phyloP scores from a whole-genome alignment of 2,329 filamentous ascomycete genomes.

The Zasmidium citrigriseum region DNA sequence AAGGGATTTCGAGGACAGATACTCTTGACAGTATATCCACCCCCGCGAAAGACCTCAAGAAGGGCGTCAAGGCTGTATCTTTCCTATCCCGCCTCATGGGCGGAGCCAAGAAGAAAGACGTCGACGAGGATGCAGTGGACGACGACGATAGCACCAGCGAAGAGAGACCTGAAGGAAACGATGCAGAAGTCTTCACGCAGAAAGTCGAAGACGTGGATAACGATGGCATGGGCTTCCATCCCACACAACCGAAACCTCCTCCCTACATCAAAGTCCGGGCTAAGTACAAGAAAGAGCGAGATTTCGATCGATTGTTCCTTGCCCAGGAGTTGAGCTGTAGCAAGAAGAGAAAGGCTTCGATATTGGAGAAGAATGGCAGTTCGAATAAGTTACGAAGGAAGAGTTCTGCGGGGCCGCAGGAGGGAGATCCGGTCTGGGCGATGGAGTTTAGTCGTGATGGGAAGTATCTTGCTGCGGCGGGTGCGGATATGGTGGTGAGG shows the following conservation, averaged over 20 bases:
- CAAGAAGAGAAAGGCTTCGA: constrained; percentile 13
- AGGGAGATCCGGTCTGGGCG: constrained; percentile 73
- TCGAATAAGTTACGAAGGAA: constrained; percentile 35
- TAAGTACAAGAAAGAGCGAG: constrained; percentile 76
- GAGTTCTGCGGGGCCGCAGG: constrained; percentile 45
- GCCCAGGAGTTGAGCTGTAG: constrained; percentile 73
- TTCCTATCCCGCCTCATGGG: constrained; percentile 87
- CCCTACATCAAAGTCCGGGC: constrained; percentile 85
- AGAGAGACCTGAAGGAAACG: constrained; percentile 74
- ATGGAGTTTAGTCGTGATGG: constrained; percentile 92
- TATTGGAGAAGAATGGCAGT: constrained; percentile 21
- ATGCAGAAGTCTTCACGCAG: constrained; percentile 79
- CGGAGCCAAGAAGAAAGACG: constrained; percentile 68
- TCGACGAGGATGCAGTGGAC: constrained; percentile 44
- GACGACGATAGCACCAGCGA: constrained; percentile 64
- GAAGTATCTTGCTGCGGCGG: constrained; percentile 85
- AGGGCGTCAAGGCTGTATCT: constrained; percentile 76
- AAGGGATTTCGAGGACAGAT: constrained; percentile 22
- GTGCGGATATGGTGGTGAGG: constrained; percentile 80
- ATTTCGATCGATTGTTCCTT: constrained; percentile 86
- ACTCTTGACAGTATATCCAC: constrained; percentile 17
- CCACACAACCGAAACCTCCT: constrained; percentile 83
- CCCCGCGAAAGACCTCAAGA: constrained; percentile 59
- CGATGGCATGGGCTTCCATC: constrained; percentile 73
- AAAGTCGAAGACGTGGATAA: constrained; percentile 49